Base-by-base conservation (phyloP, 345 rosid species). In the Hibiscus tridactylites region DNA sequence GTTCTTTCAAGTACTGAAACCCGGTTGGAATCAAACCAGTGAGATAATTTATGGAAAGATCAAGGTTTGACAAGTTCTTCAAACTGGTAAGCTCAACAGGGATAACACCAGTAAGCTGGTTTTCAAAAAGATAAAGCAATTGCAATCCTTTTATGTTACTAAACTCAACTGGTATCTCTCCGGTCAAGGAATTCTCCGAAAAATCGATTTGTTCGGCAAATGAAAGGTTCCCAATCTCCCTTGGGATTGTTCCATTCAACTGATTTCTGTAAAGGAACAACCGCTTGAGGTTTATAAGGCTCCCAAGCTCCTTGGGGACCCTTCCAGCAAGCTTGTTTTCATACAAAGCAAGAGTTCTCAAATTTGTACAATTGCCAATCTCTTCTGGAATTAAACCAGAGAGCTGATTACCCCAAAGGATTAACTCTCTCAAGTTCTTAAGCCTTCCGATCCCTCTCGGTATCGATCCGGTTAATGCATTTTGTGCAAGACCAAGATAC, bases 401-500 rank as follows among this genome's bases (percentile, higher is more conserved):
- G 47, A 93, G 80, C 78, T 81, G 83, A 79, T 93, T 93, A 3
- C 76, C 81, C 98, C 88, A 86, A 17, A 93, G 96, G 73, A 91
- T 79, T 72, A 93, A 21, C 61, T 84, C 88, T 13, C 80, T 81
- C 80, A 93, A 83, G 42, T 65, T 68, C 80, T 74, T 78, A 3
- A 93, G 87, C 89, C 68, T 80, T 63, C 98, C 97, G 54, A 91
- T 80, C 77, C 86, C 92, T 79, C 57, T 83, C 0, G 98, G 94
- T 70, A 93, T 71, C 37, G 81, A 83, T 8, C 92, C 92, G 0
- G 80, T 73, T 54, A 93, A 60, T 71, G 75, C 73, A 70, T 91
- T 93, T 71, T 93, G 98, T 11, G 97, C 98, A 59, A 93, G 92
- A 77, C 98, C 97, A 70, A 93, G 90, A 81, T 81, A 73, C 75